Percentiles rank a stretch among this genome's conserved stretches.
These are phyloP conservation scores for Uronychia binucleata DNA, from an alignment of 73 alveolate genomes.

Conservation along the genomic window DNA sequence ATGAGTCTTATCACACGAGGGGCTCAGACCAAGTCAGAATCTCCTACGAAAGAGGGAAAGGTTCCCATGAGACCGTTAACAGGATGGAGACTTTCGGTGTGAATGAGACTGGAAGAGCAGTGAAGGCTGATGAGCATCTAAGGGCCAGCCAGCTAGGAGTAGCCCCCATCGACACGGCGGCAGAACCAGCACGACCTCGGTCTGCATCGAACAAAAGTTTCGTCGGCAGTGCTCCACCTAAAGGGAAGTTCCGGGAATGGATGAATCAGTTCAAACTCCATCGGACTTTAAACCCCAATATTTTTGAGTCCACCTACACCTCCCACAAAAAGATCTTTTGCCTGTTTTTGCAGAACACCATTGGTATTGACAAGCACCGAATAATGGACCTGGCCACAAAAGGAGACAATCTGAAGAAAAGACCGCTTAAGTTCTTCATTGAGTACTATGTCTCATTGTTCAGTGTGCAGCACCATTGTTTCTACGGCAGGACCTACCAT, in stretches of 20 bases:
- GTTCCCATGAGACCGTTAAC: not conserved
- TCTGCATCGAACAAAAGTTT: not conserved
- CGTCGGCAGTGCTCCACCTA: not conserved
- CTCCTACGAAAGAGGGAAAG: conserved; percentile 80
- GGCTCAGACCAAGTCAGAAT: conserved; percentile 82
- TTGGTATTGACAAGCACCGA: not conserved
- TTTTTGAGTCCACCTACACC: not conserved
- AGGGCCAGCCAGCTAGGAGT: not conserved
- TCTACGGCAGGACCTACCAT: not conserved
- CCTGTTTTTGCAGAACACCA: not conserved
- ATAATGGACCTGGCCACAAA: not conserved
- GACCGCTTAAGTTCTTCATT: not conserved
- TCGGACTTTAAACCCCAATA: not conserved
- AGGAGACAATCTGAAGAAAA: not conserved
- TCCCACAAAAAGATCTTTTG: not conserved
- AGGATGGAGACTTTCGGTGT: not conserved
- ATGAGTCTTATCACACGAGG: too few species aligned
- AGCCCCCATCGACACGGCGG: not conserved
- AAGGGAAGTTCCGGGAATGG: not conserved
- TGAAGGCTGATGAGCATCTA: not conserved
- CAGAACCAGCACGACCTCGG: not conserved
- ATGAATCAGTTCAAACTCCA: not conserved
- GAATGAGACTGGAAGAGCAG: not conserved
- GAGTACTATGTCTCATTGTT: not conserved
- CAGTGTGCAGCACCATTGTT: not conserved